phyloP scores from a whole-genome alignment of 2,329 filamentous ascomycete species.

The Cladophialophora exuberans region DNA sequence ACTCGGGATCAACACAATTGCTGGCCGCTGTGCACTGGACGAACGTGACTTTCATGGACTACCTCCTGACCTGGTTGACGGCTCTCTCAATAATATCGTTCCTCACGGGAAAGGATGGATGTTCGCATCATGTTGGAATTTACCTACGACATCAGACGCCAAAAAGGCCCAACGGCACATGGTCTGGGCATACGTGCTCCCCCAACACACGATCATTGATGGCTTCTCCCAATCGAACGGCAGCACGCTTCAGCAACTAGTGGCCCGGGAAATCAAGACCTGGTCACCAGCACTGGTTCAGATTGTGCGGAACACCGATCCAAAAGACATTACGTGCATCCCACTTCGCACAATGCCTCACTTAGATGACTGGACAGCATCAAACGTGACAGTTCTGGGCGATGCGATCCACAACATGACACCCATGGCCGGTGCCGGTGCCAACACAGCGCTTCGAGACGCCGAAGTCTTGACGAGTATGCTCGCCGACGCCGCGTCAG shows the following conservation, averaged over 20 bases:
- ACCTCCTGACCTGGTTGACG: neutral
- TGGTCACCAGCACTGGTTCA: neutral
- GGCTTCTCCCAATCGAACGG: neutral
- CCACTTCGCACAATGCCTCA: neutral
- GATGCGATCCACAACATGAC: constrained; percentile 29
- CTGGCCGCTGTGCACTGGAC: neutral
- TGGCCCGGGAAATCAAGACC: neutral
- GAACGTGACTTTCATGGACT: neutral
- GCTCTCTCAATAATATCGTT: neutral
- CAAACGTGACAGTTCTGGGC: neutral
- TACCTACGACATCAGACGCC: neutral
- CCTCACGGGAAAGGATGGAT: neutral
- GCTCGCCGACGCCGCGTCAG: neutral
- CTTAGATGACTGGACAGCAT: neutral
- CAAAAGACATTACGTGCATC: neutral
- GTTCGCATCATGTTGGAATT: neutral
- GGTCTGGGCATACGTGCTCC: neutral
- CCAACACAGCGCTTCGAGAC: constrained; percentile 47
- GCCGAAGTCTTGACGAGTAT: neutral
- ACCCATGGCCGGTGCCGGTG: constrained; percentile 35
- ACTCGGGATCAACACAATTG: neutral
- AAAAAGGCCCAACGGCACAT: neutral
- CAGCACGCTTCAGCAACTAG: constrained; percentile 5
- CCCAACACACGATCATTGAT: neutral
- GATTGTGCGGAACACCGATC: neutral